Conservation (phyloP, 352 stramenopile genomes). For the Pythium sp. region DNA sequence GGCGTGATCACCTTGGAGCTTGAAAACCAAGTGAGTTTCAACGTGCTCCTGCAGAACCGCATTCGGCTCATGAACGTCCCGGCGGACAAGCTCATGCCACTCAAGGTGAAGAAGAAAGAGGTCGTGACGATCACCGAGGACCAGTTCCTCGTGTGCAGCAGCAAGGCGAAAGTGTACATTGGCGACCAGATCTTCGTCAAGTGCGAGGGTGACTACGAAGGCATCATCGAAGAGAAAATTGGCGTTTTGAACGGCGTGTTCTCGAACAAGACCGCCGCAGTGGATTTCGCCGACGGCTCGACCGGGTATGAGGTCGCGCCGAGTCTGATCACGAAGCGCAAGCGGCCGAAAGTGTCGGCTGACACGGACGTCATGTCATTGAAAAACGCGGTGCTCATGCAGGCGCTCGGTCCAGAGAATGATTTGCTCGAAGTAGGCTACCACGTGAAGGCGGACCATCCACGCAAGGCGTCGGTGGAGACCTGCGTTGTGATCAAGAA, state of each 20-base stretch:
- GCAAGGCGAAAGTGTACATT: slow-evolving; percentile 68
- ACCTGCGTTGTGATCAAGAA: slow-evolving; percentile 69
- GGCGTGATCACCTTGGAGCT: slow-evolving; percentile 60
- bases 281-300: slow-evolving; percentile 75
- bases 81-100: slow-evolving; percentile 49
- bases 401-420: slow-evolving; percentile 22
- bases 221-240: slow-evolving; percentile 55
- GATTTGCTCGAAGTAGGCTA: slow-evolving; percentile 62
- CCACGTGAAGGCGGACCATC: slow-evolving; percentile 74
- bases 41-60: slow-evolving; percentile 66
- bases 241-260: slow-evolving; percentile 76
- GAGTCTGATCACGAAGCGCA: slow-evolving; percentile 56
- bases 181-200: slow-evolving; percentile 76
- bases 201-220: slow-evolving; percentile 53
- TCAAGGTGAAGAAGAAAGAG: slow-evolving; percentile 61
- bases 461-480: slow-evolving; percentile 52
- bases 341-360: slow-evolving; percentile 28
- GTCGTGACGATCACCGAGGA: slow-evolving; percentile 63
- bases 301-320: slow-evolving; percentile 68
- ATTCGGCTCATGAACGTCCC: slow-evolving; percentile 72
- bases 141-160: slow-evolving; percentile 59
- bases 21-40: slow-evolving; percentile 34
- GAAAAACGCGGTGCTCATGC: slow-evolving; percentile 79
- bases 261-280: slow-evolving; percentile 65
- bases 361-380: slow-evolving; percentile 65